phyloP scores from a whole-genome alignment of 2,329 filamentous ascomycete species.

The Fusarium sp. region DNA sequence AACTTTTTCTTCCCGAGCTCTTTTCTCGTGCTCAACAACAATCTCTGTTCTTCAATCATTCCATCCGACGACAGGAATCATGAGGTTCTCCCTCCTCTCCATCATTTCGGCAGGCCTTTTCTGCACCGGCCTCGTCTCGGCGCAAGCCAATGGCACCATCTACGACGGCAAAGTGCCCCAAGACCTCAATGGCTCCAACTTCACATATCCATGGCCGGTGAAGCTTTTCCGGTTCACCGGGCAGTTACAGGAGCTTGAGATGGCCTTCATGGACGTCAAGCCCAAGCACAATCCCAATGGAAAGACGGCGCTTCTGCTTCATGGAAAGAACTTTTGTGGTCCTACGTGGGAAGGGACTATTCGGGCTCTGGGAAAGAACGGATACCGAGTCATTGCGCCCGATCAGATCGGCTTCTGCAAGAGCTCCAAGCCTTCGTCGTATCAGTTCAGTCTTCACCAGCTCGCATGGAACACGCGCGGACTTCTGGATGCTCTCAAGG shows the following conservation, averaged over 20 bases:
- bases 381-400: constrained; percentile 68
- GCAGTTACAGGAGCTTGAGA: constrained; percentile 64
- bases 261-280: constrained; percentile 70
- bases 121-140: constrained; percentile 39
- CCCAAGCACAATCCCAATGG: constrained; percentile 55
- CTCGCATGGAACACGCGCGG: constrained; percentile 66
- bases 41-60: neutral
- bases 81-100: constrained; percentile 47
- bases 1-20: neutral
- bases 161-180: constrained; percentile 56
- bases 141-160: constrained; percentile 52
- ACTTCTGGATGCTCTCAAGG: constrained; percentile 61
- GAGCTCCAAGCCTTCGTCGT: constrained; percentile 65
- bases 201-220: constrained; percentile 67
- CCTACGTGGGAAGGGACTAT: constrained; percentile 68
- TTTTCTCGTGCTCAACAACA: neutral
- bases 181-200: constrained; percentile 66
- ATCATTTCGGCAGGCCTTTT: constrained; percentile 35
- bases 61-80: constrained; percentile 21
- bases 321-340: constrained; percentile 72
- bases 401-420: constrained; percentile 73
- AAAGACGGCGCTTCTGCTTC: constrained; percentile 64
- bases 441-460: constrained; percentile 69
- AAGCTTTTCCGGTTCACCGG: constrained; percentile 65
- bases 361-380: constrained; percentile 56